phyloP scores from a whole-genome alignment of 257 asterid species.

The Ilex asprella region DNA sequence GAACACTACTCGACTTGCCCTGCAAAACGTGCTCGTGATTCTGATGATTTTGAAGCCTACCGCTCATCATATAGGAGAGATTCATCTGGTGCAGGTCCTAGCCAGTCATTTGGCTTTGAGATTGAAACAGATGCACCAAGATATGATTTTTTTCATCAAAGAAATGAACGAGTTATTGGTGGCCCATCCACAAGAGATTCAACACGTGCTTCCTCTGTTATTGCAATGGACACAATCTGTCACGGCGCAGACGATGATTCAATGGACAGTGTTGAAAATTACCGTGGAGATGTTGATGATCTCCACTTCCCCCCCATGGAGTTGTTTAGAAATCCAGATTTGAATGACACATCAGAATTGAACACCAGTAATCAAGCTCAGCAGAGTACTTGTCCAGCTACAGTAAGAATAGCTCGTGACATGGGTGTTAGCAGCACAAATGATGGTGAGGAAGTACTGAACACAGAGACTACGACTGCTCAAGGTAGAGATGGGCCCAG shows the following conservation, averaged over 20 bases:
- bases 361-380: slow-evolving; percentile 94
- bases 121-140: slow-evolving; percentile 46
- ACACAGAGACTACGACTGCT: slow-evolving; percentile 78
- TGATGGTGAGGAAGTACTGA: slow-evolving; percentile 79
- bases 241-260: slow-evolving; percentile 71
- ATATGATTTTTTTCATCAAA: slow-evolving; percentile 50
- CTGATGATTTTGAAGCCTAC: slow-evolving; percentile 32
- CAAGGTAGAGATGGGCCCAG: slow-evolving; percentile 84
- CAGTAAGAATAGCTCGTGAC: slow-evolving; percentile 68
- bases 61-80: slow-evolving; percentile 42
- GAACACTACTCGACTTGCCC: slow-evolving; percentile 77
- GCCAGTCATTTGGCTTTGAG: slow-evolving; percentile 66
- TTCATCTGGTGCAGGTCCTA: slow-evolving; percentile 88
- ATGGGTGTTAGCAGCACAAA: slow-evolving; percentile 95
- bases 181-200: slow-evolving; percentile 65
- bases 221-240: slow-evolving; percentile 91
- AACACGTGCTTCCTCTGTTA: slow-evolving; percentile 76
- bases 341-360: slow-evolving; percentile 74
- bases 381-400: slow-evolving; percentile 85
- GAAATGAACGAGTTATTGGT: slow-evolving; percentile 48
- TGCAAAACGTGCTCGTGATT: slow-evolving; percentile 77
- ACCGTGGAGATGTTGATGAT: slow-evolving; percentile 77
- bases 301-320: slow-evolving; percentile 70
- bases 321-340: slow-evolving; percentile 51
- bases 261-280: slow-evolving; percentile 96